These are phyloP conservation scores for Saccharomyces jurei DNA, from an alignment of 805 yeast genomes.

Conservation along the genomic window DNA sequence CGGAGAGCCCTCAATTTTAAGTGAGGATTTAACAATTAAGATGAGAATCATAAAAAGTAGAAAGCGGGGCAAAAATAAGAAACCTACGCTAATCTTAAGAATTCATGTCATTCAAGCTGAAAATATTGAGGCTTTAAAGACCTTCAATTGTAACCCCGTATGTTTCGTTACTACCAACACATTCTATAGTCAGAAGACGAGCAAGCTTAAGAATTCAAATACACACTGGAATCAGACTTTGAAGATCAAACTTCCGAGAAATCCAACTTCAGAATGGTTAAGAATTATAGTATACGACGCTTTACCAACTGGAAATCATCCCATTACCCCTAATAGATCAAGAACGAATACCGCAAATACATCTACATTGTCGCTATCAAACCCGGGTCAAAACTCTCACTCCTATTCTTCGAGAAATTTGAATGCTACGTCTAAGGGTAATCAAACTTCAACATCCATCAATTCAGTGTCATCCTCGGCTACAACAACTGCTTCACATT, in stretches of 20 bases:
- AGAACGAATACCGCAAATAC: background rate
- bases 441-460: background rate
- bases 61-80: constrained; percentile 7
- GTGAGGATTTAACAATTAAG: background rate
- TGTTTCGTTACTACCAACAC: constrained; percentile 25
- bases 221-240: constrained; percentile 23
- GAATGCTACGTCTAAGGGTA: constrained; percentile 1
- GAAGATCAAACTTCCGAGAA: constrained; percentile 22
- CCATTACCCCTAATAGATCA: background rate
- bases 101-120: constrained; percentile 18
- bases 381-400: background rate
- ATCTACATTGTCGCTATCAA: background rate
- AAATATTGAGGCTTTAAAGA: constrained; percentile 18
- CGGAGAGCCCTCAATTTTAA: background rate
- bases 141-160: constrained; percentile 24
- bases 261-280: constrained; percentile 23
- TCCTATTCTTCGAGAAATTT: background rate
- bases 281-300: constrained; percentile 27
- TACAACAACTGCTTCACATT: background rate
- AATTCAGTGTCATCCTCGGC: background rate
- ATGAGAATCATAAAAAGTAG: constrained; percentile 16
- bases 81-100: constrained; percentile 13
- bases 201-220: constrained; percentile 15
- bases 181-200: constrained; percentile 18
- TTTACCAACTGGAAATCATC: constrained; percentile 10